Conservation (phyloP, 371 early-diverging fungal genomes). For the Mortierella sp. region DNA sequence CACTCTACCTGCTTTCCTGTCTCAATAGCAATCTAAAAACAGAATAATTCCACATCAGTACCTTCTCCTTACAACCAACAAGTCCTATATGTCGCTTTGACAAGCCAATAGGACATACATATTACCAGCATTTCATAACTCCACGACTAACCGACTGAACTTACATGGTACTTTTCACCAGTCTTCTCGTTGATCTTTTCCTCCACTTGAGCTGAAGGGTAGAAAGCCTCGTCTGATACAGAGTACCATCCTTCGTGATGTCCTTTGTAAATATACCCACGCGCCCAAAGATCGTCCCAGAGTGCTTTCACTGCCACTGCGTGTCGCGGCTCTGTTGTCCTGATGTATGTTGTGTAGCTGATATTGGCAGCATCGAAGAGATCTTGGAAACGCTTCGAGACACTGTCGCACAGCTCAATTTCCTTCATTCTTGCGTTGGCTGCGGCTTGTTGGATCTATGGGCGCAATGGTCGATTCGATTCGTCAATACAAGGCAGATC, state of each 20-base stretch:
- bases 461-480: background rate
- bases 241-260: constrained; percentile 96
- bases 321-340: constrained; percentile 91
- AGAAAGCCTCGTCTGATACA: constrained; percentile 96
- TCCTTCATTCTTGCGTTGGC: constrained; percentile 70
- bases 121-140: no score
- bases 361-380: constrained; percentile 82
- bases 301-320: constrained; percentile 76
- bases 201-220: constrained; percentile 81
- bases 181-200: constrained; percentile 71
- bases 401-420: constrained; percentile 82
- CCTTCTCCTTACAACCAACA: background rate
- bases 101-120: background rate
- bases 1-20: constrained; percentile 92
- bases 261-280: constrained; percentile 94
- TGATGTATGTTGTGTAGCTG: constrained; percentile 86
- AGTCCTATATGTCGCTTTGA: background rate
- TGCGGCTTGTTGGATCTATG: constrained; percentile 94
- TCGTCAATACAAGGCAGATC: background rate
- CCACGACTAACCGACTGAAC: background rate
- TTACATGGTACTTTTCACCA: constrained; percentile 63
- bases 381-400: constrained; percentile 83
- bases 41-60: background rate
- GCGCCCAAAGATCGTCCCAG: constrained; percentile 78
- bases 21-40: constrained; percentile 75